A percentile compares a stretch with the other conserved stretches of the same genome.
These are phyloP conservation scores for Acacia pycnantha DNA, from an alignment of 331 rosid species.

Conservation along the genomic window DNA sequence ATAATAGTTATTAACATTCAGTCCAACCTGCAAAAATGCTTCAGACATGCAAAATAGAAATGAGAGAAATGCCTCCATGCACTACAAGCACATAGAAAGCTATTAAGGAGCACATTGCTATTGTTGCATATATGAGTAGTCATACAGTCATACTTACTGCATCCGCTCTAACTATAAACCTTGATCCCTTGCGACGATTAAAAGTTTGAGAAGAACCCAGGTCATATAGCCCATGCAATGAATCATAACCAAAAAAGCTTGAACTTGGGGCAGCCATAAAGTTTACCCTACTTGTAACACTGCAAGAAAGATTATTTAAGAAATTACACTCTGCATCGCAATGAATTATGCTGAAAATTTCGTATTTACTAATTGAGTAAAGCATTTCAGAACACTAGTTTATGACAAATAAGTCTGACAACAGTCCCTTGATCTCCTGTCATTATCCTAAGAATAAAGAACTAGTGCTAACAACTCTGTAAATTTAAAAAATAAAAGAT, in stretches of 20 bases:
- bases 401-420: neutral
- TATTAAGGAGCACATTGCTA: neutral
- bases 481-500: conserved; percentile 7
- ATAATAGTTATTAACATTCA: conserved; percentile 30
- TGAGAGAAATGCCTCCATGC: neutral
- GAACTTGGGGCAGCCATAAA: conserved; percentile 60
- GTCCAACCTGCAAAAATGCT: conserved; percentile 9
- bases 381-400: neutral
- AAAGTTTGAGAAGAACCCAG: conserved; percentile 45
- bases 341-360: neutral
- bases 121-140: conserved; percentile 13
- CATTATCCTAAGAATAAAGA: conserved; percentile 9
- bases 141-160: conserved; percentile 74
- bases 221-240: conserved; percentile 44
- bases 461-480: neutral
- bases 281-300: conserved; percentile 56
- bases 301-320: conserved; percentile 42
- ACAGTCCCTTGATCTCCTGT: neutral
- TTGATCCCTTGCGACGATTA: conserved; percentile 58
- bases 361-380: neutral
- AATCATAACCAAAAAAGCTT: conserved; percentile 60
- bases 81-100: neutral
- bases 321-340: conserved; percentile 3
- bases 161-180: conserved; percentile 80
- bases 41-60: neutral